Percentiles rank a stretch among this genome's conserved stretches.
These are phyloP conservation scores for Boletus rufocinnamomeus DNA, from an alignment of 768 basidiomycete species.

Conservation along the genomic window DNA sequence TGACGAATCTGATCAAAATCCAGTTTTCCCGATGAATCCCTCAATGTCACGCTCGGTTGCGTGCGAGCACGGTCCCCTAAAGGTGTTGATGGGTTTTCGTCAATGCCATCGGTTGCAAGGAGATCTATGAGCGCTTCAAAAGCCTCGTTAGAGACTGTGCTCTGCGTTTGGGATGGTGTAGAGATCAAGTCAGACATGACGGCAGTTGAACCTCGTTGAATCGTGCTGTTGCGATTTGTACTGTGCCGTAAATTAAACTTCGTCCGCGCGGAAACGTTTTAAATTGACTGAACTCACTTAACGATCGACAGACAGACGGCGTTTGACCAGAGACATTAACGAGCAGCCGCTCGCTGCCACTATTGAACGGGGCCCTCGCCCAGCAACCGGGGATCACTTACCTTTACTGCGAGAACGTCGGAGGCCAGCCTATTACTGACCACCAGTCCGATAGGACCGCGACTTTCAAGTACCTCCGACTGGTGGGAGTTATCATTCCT, in stretches of 20 bases:
- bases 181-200: slow-evolving; percentile 28
- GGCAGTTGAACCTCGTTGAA: neutral
- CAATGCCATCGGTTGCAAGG: slow-evolving; percentile 31
- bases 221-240: neutral
- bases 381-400: neutral
- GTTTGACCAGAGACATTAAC: neutral
- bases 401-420: neutral
- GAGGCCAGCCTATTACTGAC: neutral
- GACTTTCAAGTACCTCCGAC: neutral
- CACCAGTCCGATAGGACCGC: neutral
- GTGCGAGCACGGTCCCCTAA: neutral
- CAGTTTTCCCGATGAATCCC: slow-evolving; percentile 33
- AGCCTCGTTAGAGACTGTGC: slow-evolving; percentile 19
- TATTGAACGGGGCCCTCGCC: neutral
- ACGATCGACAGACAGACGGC: neutral
- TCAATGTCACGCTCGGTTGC: slow-evolving; percentile 14
- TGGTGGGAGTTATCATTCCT: neutral
- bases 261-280: neutral
- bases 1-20: slow-evolving; percentile 35
- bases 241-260: neutral
- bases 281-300: neutral
- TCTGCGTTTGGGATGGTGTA: slow-evolving; percentile 25
- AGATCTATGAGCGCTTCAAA: slow-evolving; percentile 35
- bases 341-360: neutral
- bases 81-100: slow-evolving; percentile 8